These are phyloP conservation scores for Leishmania mexicana DNA, from an alignment of 208 protist species.

Conservation along the genomic window DNA sequence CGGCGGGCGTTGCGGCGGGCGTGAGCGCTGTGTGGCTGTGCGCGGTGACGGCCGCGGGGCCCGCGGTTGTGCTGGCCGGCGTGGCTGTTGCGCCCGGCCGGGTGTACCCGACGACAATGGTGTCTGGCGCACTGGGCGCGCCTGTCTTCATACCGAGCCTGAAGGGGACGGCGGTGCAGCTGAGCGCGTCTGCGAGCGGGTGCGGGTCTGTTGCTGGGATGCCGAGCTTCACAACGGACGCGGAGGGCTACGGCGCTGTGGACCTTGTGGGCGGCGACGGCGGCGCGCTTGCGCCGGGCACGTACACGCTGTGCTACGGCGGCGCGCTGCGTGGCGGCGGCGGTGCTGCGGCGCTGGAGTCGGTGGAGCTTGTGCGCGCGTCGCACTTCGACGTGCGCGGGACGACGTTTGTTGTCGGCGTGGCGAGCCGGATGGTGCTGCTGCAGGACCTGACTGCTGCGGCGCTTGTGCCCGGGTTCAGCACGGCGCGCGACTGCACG, in stretches of 20 bases:
- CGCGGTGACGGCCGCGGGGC: constrained; percentile 42
- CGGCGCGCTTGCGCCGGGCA: constrained; percentile 35
- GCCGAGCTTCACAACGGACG: constrained; percentile 54
- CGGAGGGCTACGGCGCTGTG: constrained; percentile 45
- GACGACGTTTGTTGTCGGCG: constrained; percentile 46
- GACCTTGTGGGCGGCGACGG: constrained; percentile 24
- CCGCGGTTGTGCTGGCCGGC: background rate
- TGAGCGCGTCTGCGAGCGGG: constrained; percentile 37
- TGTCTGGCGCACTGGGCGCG: constrained; percentile 31
- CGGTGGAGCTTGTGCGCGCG: constrained; percentile 43
- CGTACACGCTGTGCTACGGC: constrained; percentile 59
- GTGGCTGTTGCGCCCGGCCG: constrained; percentile 37
- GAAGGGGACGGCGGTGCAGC: constrained; percentile 40
- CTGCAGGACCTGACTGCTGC: constrained; percentile 42
- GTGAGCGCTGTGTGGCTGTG: constrained; percentile 42
- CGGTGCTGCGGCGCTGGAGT: constrained; percentile 12
- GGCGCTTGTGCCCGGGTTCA: constrained; percentile 59
- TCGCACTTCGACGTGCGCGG: constrained; percentile 53
- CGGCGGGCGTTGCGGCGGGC: constrained; percentile 22
- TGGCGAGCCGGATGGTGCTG: constrained; percentile 41
- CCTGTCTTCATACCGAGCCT: constrained; percentile 54
- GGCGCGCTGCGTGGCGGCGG: background rate
- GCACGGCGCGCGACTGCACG: constrained; percentile 39
- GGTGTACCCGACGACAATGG: constrained; percentile 55
- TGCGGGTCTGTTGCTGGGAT: constrained; percentile 23